phyloP scores from a whole-genome alignment of 345 rosid species.

The Geranium rotundifolium region DNA sequence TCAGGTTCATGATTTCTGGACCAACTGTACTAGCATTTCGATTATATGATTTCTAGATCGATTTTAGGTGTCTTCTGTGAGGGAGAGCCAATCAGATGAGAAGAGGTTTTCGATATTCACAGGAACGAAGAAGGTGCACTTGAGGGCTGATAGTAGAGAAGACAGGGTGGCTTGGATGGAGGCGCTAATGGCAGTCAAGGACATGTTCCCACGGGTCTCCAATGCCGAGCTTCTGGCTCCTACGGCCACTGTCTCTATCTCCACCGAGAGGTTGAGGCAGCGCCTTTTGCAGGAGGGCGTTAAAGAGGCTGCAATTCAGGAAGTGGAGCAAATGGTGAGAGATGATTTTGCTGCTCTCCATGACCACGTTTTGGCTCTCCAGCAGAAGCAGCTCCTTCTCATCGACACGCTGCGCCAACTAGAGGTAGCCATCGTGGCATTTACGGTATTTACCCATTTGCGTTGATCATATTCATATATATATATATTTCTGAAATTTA shows the following conservation, averaged over 20 bases:
- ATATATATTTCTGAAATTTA: not conserved
- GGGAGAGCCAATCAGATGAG: conserved; percentile 61
- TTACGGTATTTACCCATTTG: not conserved
- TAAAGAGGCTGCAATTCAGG: conserved; percentile 46
- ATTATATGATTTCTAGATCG: not conserved
- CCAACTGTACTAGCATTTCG: not conserved
- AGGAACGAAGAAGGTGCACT: conserved; percentile 70
- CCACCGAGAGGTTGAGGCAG: conserved; percentile 61
- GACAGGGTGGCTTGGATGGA: conserved; percentile 58
- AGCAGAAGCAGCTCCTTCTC: conserved; percentile 56
- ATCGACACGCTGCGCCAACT: conserved; percentile 49
- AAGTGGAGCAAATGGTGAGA: conserved; percentile 64
- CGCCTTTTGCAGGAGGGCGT: conserved; percentile 55
- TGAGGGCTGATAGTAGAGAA: conserved; percentile 54
- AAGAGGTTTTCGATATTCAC: conserved; percentile 64
- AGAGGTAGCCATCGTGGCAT: conserved; percentile 30
- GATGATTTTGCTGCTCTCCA: conserved; percentile 46
- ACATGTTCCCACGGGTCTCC: conserved; percentile 71
- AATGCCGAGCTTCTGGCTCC: conserved; percentile 60
- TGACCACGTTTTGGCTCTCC: conserved; percentile 44
- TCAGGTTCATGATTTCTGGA: not conserved
- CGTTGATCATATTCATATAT: not conserved
- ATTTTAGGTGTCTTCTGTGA: conserved; percentile 47
- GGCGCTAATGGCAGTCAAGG: conserved; percentile 57
- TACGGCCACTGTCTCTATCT: conserved; percentile 27